Percentiles rank a stretch among this genome's conserved stretches.
These are phyloP conservation scores for Trifolium dubium DNA, from an alignment of 306 rosid genomes.

Conservation along the genomic window DNA sequence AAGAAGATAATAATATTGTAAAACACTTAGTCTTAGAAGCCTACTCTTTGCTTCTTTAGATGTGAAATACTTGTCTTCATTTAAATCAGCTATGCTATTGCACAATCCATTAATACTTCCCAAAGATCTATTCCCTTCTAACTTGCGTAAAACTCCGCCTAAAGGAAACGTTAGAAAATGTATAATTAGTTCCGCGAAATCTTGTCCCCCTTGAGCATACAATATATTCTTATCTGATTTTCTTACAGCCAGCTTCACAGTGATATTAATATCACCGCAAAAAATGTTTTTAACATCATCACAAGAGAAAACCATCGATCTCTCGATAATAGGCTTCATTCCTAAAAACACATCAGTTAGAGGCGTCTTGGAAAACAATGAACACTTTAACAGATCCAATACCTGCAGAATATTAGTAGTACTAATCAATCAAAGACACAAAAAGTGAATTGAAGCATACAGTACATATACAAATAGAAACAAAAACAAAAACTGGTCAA, in stretches of 20 bases:
- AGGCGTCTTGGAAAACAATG: neutral
- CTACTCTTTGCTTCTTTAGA: neutral
- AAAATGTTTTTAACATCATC: neutral
- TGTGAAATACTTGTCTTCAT: neutral
- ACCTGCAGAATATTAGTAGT: conserved; percentile 5
- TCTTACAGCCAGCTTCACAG: neutral
- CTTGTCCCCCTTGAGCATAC: neutral
- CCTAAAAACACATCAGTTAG: neutral
- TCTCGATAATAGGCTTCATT: neutral
- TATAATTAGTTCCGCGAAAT: neutral
- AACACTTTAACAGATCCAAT: neutral
- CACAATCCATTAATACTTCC: neutral
- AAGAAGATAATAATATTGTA: too few relatives aligned
- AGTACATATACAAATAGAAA: too few relatives aligned
- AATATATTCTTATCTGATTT: neutral
- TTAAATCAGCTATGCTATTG: neutral
- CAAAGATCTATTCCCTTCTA: neutral
- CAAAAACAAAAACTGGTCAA: too few relatives aligned
- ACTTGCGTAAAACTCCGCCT: neutral
- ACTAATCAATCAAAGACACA: too few relatives aligned
- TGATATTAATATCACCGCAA: neutral
- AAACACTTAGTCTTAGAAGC: neutral
- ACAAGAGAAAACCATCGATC: neutral
- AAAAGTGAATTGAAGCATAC: too few relatives aligned
- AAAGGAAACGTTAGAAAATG: neutral